Percentiles rank a stretch among this genome's conserved stretches.
These are phyloP conservation scores for Calonectria pteridis DNA, from an alignment of 2,329 filamentous ascomycete species.

Conservation along the genomic window DNA sequence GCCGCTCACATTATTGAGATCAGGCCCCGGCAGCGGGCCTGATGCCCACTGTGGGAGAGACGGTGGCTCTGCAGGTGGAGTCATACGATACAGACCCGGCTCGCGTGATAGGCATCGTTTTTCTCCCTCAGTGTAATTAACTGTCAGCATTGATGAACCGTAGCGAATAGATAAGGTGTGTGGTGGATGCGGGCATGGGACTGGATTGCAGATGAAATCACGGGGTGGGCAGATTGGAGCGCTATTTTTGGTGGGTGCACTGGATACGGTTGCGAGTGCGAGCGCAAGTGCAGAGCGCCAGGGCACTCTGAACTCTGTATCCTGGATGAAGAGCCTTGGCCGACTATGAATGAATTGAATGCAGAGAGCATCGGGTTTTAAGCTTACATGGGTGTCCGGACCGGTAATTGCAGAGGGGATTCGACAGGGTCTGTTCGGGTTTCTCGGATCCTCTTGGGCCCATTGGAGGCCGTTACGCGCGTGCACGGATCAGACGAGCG, in stretches of 20 bases:
- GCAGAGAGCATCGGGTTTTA: constrained; percentile 1
- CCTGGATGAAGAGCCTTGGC: neutral
- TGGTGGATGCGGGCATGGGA: neutral
- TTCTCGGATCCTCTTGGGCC: neutral
- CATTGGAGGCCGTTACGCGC: constrained; percentile 8
- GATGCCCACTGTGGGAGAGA: neutral
- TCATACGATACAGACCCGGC: constrained; percentile 14
- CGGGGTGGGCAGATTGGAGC: neutral
- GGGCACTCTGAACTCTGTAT: neutral
- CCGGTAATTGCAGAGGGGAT: constrained; percentile 16
- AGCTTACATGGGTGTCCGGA: constrained; percentile 5
- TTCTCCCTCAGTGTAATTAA: neutral
- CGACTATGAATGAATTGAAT: neutral
- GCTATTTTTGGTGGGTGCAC: neutral
- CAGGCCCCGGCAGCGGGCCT: neutral
- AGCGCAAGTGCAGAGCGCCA: neutral
- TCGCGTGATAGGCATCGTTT: constrained; percentile 37
- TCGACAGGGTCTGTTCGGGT: neutral
- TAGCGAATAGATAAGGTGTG: constrained; percentile 20
- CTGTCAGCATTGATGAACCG: constrained; percentile 20
- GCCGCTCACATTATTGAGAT: neutral
- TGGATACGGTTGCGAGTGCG: neutral
- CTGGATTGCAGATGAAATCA: neutral
- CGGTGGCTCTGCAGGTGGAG: constrained; percentile 15
- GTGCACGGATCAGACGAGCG: neutral